Conservation (phyloP, 1,284 basidiomycete genomes). For the Ceratobasidium sp. region DNA sequence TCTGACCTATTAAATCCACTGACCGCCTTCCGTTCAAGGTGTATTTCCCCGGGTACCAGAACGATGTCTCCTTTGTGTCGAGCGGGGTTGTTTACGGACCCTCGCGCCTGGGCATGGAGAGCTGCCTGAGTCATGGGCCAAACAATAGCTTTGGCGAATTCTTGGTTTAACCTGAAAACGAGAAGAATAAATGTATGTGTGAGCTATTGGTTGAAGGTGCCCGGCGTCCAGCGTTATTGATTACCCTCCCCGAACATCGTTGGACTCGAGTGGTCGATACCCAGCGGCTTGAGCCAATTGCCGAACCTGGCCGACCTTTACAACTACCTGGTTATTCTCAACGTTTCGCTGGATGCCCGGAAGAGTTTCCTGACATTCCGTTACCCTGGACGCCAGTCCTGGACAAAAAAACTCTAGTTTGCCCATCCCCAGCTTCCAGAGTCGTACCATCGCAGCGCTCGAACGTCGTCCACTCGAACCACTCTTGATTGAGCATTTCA, state of each 20-base stretch:
- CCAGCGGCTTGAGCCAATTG: too few relatives aligned
- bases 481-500: conserved; percentile 50
- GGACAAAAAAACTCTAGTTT: background rate
- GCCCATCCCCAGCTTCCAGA: background rate
- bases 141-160: conserved; percentile 57
- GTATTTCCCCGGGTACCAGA: conserved; percentile 58
- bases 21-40: too few relatives aligned
- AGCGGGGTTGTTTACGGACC: conserved; percentile 57
- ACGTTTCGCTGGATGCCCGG: conserved; percentile 48
- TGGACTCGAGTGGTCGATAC: conserved; percentile 48
- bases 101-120: conserved; percentile 54
- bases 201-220: background rate
- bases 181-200: too few relatives aligned
- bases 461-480: conserved; percentile 56
- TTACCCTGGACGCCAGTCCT: background rate
- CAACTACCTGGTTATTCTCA: conserved; percentile 12
- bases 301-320: conserved; percentile 46
- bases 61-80: conserved; percentile 55
- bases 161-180: conserved; percentile 54
- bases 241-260: conserved; percentile 52
- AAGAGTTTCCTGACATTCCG: conserved; percentile 1
- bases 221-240: conserved; percentile 51
- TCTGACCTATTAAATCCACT: too few relatives aligned
- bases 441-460: background rate
- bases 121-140: conserved; percentile 55